A percentile compares a stretch with the other conserved stretches of the same genome.
These are phyloP conservation scores for Cryomyces minteri DNA, from an alignment of 495 filamentous ascomycete genomes.

Conservation along the genomic window DNA sequence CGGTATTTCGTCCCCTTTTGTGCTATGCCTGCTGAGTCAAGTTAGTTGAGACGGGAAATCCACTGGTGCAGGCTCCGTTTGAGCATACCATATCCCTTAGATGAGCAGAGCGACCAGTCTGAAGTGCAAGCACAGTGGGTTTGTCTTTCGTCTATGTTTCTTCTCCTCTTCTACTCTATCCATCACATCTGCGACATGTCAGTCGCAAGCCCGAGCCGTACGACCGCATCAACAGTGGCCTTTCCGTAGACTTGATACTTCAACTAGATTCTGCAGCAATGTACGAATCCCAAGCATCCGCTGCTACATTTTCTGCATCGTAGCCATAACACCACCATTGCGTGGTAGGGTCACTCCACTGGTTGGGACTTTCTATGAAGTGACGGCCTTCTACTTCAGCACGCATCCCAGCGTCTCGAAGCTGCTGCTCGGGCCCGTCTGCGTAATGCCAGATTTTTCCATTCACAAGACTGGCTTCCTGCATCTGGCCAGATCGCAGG, in stretches of 20 bases:
- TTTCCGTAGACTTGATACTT: too few species aligned
- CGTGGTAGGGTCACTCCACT: conserved; percentile 29
- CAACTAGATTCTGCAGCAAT: too few species aligned
- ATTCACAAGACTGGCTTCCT: conserved; percentile 15
- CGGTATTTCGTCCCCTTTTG: background rate
- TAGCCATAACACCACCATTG: conserved; percentile 29
- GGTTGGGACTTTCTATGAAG: conserved; percentile 25
- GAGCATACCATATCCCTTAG: too few species aligned
- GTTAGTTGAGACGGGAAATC: conserved; percentile 25
- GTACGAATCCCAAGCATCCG: too few species aligned
- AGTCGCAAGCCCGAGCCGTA: too few species aligned
- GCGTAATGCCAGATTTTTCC: conserved; percentile 26
- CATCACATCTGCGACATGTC: too few species aligned
- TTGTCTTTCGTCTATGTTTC: too few species aligned
- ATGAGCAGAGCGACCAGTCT: too few species aligned
- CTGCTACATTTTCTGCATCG: conserved; percentile 19
- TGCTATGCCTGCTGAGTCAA: background rate
- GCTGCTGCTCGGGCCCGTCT: conserved; percentile 25
- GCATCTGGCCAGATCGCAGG: conserved; percentile 10
- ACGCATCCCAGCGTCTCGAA: conserved; percentile 25
- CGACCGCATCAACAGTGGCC: too few species aligned
- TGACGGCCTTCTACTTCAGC: conserved; percentile 13
- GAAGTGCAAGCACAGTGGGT: too few species aligned
- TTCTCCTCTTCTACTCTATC: too few species aligned
- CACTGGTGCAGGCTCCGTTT: conserved; percentile 22